These are phyloP conservation scores for Lathyrus oleraceus DNA, from an alignment of 306 rosid species.

Conservation along the genomic window DNA sequence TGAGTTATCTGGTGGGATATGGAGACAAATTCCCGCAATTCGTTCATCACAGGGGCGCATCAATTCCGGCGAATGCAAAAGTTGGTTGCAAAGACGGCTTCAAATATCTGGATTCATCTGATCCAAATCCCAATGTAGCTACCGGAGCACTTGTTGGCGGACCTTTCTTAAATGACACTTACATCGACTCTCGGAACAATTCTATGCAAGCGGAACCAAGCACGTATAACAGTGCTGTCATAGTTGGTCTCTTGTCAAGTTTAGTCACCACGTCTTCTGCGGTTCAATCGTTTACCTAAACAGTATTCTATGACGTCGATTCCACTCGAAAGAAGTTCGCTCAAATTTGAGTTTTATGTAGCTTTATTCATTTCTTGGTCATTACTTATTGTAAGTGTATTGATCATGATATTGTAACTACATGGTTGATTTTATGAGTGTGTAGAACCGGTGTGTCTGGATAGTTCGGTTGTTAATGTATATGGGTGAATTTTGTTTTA, in stretches of 20 bases:
- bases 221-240: slow-evolving; percentile 83
- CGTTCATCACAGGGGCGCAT: slow-evolving; percentile 98
- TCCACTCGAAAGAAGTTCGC: neutral
- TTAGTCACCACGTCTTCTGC: slow-evolving; percentile 89
- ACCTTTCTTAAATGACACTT: slow-evolving; percentile 81
- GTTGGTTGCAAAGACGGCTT: slow-evolving; percentile 79
- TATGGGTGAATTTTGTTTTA: slow-evolving; percentile 30
- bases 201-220: slow-evolving; percentile 87
- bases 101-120: slow-evolving; percentile 60
- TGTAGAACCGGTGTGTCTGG: slow-evolving; percentile 16
- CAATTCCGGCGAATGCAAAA: slow-evolving; percentile 65
- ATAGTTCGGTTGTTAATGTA: slow-evolving; percentile 31
- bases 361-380: slow-evolving; percentile 40
- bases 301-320: neutral
- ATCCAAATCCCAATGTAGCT: slow-evolving; percentile 88
- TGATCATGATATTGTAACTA: slow-evolving; percentile 15
- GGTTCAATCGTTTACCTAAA: slow-evolving; percentile 64
- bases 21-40: slow-evolving; percentile 76
- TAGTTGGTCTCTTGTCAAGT: slow-evolving; percentile 88
- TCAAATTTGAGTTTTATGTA: slow-evolving; percentile 16
- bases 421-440: slow-evolving; percentile 31
- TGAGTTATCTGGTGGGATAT: slow-evolving; percentile 91
- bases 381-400: neutral
- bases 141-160: slow-evolving; percentile 96
- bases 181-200: slow-evolving; percentile 74